A percentile compares a stretch with the other conserved stretches of the same genome.
These are phyloP conservation scores for Gracilaria caudata DNA, from an alignment of 23 red algal genomes.

Conservation along the genomic window DNA sequence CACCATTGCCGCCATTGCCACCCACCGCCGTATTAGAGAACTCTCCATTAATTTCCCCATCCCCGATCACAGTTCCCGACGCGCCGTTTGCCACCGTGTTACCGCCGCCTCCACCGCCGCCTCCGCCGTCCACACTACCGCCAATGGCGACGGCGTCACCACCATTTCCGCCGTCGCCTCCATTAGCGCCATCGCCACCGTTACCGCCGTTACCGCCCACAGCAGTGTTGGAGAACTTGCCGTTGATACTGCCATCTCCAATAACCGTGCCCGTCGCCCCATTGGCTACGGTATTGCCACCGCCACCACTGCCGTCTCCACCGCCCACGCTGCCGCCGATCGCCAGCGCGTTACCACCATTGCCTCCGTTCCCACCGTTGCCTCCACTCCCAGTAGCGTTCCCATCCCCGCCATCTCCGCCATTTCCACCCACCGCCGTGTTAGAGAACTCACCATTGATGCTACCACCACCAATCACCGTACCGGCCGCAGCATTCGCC, in stretches of 20 bases:
- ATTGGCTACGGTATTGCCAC: not conserved
- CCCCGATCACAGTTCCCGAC: not conserved
- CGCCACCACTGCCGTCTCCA: no score
- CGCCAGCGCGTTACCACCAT: not conserved
- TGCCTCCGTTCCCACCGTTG: not conserved
- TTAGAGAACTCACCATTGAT: not conserved
- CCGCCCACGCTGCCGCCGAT: not conserved
- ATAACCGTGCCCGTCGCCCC: not conserved
- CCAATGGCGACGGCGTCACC: not conserved
- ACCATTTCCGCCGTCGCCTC: not conserved
- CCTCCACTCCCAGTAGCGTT: not conserved
- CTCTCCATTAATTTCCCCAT: not conserved
- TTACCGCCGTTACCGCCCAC: not conserved
- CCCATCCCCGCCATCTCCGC: not conserved
- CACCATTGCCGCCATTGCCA: not conserved
- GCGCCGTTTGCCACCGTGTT: not conserved
- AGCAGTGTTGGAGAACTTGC: not conserved
- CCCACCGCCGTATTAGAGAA: not conserved
- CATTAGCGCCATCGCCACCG: not conserved
- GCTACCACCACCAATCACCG: not conserved
- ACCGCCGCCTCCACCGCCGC: no score
- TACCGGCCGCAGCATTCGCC: not conserved
- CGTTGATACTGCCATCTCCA: not conserved
- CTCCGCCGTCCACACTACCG: not conserved
- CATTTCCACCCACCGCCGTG: not conserved